Conservation (phyloP, 495 filamentous ascomycete species). For the Talaromyces ruber region DNA sequence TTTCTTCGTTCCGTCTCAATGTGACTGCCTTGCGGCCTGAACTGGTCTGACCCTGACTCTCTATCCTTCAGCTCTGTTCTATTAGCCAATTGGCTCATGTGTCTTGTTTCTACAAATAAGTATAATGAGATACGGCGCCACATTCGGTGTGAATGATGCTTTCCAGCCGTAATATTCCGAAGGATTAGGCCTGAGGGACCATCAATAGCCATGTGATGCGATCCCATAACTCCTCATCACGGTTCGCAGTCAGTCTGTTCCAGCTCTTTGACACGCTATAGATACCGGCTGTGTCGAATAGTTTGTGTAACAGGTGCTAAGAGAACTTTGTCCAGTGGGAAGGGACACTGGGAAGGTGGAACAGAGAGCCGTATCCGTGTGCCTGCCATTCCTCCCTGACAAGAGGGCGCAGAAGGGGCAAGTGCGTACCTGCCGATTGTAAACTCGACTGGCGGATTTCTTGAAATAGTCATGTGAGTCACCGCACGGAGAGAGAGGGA, state of each 20-base stretch:
- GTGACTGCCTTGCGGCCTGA: neutral
- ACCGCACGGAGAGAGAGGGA: neutral
- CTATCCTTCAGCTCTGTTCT: neutral
- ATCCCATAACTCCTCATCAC: neutral
- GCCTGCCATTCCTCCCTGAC: neutral
- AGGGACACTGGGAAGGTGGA: neutral
- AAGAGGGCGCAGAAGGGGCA: neutral
- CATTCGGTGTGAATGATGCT: neutral
- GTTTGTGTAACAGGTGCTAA: neutral
- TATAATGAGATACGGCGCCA: neutral
- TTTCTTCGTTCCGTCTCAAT: neutral
- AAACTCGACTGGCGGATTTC: neutral
- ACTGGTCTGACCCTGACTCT: neutral
- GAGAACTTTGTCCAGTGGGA: neutral
- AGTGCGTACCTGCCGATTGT: slow-evolving; percentile 1
- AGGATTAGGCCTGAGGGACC: neutral
- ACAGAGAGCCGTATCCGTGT: neutral
- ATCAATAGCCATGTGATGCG: neutral
- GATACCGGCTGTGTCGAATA: neutral
- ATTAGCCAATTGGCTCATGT: neutral
- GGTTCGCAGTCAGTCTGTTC: neutral
- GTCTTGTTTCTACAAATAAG: neutral
- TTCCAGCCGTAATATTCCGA: neutral
- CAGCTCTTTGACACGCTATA: neutral
- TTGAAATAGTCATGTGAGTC: neutral